Conservation (phyloP, 495 filamentous ascomycete genomes). For the Trichoderma orchidacearum region DNA sequence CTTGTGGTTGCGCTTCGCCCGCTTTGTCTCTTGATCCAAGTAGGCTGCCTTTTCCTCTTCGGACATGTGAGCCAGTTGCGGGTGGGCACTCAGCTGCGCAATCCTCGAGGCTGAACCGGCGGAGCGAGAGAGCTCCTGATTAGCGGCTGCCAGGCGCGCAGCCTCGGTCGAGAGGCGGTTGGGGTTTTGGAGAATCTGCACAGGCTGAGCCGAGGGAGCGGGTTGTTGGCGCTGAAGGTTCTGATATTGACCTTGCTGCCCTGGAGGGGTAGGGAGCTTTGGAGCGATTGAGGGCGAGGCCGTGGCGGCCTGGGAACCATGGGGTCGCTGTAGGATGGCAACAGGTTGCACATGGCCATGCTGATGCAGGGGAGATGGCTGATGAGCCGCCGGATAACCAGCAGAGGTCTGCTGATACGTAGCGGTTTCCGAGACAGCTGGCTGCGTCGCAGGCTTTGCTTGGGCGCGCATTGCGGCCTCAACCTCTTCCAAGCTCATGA, state of each 20-base stretch:
- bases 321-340: slow-evolving; percentile 31
- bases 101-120: slow-evolving; percentile 24
- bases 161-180: slow-evolving; percentile 27
- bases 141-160: slow-evolving; percentile 14
- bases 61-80: slow-evolving; percentile 66
- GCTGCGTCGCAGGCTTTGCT: slow-evolving; percentile 33
- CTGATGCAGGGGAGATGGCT: slow-evolving; percentile 10
- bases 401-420: slow-evolving; percentile 12
- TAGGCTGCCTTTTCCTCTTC: slow-evolving; percentile 67
- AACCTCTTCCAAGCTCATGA: slow-evolving; percentile 95
- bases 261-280: slow-evolving; percentile 15
- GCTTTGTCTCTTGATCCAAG: slow-evolving; percentile 79
- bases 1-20: slow-evolving; percentile 96
- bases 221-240: slow-evolving; percentile 32
- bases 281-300: slow-evolving; percentile 14
- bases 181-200: slow-evolving; percentile 41
- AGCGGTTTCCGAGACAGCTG: slow-evolving; percentile 12
- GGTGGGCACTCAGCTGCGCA: slow-evolving; percentile 41
- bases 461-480: slow-evolving; percentile 83
- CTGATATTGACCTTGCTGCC: slow-evolving; percentile 9
- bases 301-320: slow-evolving; percentile 20
- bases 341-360: slow-evolving; percentile 26
- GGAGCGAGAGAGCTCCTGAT: slow-evolving; percentile 18
- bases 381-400: slow-evolving; percentile 13
- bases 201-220: slow-evolving; percentile 30